Conservation (phyloP, 2,329 filamentous ascomycete genomes). For the Grosmannia penicillata region DNA sequence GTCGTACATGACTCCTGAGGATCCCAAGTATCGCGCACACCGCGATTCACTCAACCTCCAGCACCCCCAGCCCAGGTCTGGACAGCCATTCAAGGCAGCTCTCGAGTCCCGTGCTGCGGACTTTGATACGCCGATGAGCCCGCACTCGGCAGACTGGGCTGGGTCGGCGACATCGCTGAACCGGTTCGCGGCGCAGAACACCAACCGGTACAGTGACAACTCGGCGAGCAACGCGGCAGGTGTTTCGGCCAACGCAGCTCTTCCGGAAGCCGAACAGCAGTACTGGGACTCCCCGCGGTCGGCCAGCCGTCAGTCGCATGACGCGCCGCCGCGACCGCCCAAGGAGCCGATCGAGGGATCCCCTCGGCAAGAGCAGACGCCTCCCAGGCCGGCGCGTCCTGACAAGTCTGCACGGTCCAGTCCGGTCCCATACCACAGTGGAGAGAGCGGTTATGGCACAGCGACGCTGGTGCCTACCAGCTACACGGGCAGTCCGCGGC, state of each 20-base stretch:
- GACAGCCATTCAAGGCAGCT: slow-evolving; percentile 58
- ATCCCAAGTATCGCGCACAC: slow-evolving; percentile 71
- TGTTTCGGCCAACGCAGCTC: background rate
- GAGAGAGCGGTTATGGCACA: slow-evolving; percentile 39
- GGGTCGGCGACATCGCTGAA: slow-evolving; percentile 44
- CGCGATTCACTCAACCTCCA: slow-evolving; percentile 68
- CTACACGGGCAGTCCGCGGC: slow-evolving; percentile 35
- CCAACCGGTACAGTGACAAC: slow-evolving; percentile 32
- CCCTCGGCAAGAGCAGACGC: slow-evolving; percentile 20
- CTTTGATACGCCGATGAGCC: slow-evolving; percentile 46
- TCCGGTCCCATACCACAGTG: slow-evolving; percentile 40
- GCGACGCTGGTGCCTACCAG: slow-evolving; percentile 24
- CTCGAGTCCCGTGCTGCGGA: slow-evolving; percentile 57
- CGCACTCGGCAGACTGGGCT: slow-evolving; percentile 46
- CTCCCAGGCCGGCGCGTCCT: slow-evolving; percentile 30
- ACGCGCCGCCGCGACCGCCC: slow-evolving; percentile 39
- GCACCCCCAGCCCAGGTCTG: slow-evolving; percentile 63
- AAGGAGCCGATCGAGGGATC: slow-evolving; percentile 41
- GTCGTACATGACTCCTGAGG: slow-evolving; percentile 42
- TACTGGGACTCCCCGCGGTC: slow-evolving; percentile 31
- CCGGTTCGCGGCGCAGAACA: slow-evolving; percentile 30
- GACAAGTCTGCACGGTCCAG: slow-evolving; percentile 38
- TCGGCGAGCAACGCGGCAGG: slow-evolving; percentile 15
- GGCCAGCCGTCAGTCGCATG: slow-evolving; percentile 15
- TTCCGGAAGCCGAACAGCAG: slow-evolving; percentile 19